Percentiles rank a stretch among this genome's conserved stretches.
These are phyloP conservation scores for Mucor circinelloides DNA, from an alignment of 371 early-diverging fungal species.

Conservation along the genomic window DNA sequence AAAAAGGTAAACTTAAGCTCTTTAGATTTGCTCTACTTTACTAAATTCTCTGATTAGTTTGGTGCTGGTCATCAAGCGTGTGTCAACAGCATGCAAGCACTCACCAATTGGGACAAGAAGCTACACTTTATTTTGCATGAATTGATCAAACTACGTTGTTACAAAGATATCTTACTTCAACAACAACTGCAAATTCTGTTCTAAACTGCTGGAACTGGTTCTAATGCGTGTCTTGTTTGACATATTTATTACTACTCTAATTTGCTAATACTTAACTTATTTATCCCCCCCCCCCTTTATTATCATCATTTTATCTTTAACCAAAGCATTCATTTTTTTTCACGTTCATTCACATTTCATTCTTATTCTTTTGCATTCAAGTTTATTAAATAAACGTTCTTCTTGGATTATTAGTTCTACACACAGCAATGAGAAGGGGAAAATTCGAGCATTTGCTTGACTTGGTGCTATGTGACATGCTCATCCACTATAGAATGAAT, in stretches of 20 bases:
- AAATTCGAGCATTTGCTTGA: no score
- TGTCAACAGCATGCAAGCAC: constrained; percentile 14
- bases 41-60: neutral
- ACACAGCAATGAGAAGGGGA: no score
- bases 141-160: constrained; percentile 15
- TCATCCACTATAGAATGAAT: no score
- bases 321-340: neutral
- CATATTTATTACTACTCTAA: neutral
- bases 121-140: constrained; percentile 17
- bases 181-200: neutral
- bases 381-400: neutral
- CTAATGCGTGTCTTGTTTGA: neutral
- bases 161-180: constrained; percentile 10
- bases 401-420: neutral
- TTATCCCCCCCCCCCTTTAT: neutral
- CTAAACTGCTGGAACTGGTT: neutral
- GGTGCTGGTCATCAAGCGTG: neutral
- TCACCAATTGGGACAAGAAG: constrained; percentile 24
- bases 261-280: neutral
- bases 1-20: constrained; percentile 11
- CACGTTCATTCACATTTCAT: neutral
- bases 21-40: neutral
- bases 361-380: neutral
- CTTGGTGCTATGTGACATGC: no score
- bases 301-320: neutral